phyloP scores from a whole-genome alignment of 164 flowering plant genomes.

The Taxillus chinensis region DNA sequence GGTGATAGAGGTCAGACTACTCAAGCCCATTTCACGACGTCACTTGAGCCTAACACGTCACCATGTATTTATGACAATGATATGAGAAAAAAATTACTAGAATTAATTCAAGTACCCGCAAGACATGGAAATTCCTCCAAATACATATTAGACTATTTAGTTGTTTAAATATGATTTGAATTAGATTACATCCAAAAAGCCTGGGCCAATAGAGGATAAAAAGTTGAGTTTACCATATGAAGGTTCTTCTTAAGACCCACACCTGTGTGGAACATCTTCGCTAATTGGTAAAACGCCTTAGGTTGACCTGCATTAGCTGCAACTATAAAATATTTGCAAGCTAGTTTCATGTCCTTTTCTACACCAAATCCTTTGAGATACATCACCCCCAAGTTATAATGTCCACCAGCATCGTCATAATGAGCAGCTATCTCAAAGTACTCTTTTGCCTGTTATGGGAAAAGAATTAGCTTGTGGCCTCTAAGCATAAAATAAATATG shows the following conservation, averaged over 20 bases:
- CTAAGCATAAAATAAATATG: no score
- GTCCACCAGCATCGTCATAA: slow-evolving; percentile 81
- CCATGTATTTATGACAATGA: no score
- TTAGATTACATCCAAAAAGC: no score
- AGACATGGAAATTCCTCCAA: no score
- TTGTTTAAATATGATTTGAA: no score
- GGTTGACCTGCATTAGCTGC: slow-evolving; percentile 93
- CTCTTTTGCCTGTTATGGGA: slow-evolving; percentile 63
- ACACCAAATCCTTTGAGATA: slow-evolving; percentile 93
- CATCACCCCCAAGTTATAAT: slow-evolving; percentile 88
- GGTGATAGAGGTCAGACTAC: no score
- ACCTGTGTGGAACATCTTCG: slow-evolving; percentile 94
- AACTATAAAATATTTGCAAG: slow-evolving; percentile 47
- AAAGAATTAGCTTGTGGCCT: no score
- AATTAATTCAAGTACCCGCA: no score
- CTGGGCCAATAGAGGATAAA: background rate
- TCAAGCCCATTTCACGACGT: no score
- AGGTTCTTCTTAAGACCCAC: slow-evolving; percentile 82
- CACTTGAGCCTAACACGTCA: no score
- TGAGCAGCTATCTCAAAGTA: slow-evolving; percentile 91
- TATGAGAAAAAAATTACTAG: no score
- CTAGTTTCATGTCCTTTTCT: slow-evolving; percentile 56
- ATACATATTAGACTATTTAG: no score
- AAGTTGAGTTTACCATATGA: slow-evolving; percentile 43
- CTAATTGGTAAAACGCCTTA: slow-evolving; percentile 93